A percentile compares a stretch with the other conserved stretches of the same genome.
phyloP scores from a whole-genome alignment of 1,284 basidiomycete genomes.

The Naganishia albida region DNA sequence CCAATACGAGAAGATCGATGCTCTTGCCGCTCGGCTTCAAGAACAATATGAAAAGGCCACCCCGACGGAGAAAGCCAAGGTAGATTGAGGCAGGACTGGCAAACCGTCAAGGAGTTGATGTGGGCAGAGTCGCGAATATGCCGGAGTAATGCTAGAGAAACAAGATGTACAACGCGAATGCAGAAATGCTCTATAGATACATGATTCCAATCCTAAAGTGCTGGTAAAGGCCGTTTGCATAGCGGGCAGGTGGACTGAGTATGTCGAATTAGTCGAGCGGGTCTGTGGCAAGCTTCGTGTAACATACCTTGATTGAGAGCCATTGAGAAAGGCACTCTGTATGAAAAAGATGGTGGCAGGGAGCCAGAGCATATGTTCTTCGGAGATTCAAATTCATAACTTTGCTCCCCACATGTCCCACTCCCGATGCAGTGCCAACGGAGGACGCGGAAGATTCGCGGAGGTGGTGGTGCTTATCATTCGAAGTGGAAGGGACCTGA shows the following conservation, averaged over 20 bases:
- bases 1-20: slow-evolving; percentile 95
- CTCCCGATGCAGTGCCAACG: slow-evolving; percentile 57
- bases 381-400: slow-evolving; percentile 53
- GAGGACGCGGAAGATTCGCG: slow-evolving; percentile 45
- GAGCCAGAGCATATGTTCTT: slow-evolving; percentile 77
- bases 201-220: slow-evolving; percentile 57
- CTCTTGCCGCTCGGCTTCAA: slow-evolving; percentile 70
- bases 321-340: slow-evolving; percentile 80
- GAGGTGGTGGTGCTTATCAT: slow-evolving; percentile 42
- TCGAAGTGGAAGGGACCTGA: slow-evolving; percentile 46
- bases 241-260: slow-evolving; percentile 81
- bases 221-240: slow-evolving; percentile 75
- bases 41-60: slow-evolving; percentile 52
- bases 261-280: slow-evolving; percentile 23
- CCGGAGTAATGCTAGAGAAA: background rate
- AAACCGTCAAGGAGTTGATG: background rate
- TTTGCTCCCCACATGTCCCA: slow-evolving; percentile 54
- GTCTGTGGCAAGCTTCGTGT: background rate
- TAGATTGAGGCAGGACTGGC: slow-evolving; percentile 10
- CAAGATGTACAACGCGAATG: background rate
- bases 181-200: slow-evolving; percentile 10
- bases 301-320: slow-evolving; percentile 78
- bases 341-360: slow-evolving; percentile 86
- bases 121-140: no score
- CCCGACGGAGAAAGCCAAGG: slow-evolving; percentile 25